Conservation (phyloP, 2,329 filamentous ascomycete species). For the Aspergillus latus region DNA sequence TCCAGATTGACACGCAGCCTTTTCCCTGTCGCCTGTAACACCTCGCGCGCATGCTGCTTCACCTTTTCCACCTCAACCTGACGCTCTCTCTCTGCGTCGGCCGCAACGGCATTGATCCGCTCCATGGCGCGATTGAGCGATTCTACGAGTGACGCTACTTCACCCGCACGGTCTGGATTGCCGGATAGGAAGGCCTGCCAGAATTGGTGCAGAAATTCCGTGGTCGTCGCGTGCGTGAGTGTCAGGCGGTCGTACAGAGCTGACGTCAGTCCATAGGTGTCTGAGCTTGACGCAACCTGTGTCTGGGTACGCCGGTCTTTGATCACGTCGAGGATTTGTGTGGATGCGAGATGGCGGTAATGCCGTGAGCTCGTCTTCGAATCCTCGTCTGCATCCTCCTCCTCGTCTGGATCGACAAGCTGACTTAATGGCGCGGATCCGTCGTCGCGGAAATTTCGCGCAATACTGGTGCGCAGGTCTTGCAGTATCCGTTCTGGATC, state of each 20-base stretch:
- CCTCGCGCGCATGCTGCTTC: slow-evolving; percentile 68
- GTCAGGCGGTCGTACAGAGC: slow-evolving; percentile 62
- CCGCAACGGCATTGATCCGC: slow-evolving; percentile 76
- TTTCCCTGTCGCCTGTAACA: slow-evolving; percentile 71
- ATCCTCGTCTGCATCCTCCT: slow-evolving; percentile 59
- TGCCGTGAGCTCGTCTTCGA: slow-evolving; percentile 63
- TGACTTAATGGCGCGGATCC: slow-evolving; percentile 69
- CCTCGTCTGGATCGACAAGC: slow-evolving; percentile 53
- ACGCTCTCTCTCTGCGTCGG: slow-evolving; percentile 74
- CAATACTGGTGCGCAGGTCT: slow-evolving; percentile 63
- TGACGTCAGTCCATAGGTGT: slow-evolving; percentile 49
- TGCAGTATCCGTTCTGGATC: slow-evolving; percentile 67
- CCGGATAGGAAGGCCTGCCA: slow-evolving; percentile 91
- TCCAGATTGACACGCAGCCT: slow-evolving; percentile 67
- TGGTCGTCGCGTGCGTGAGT: slow-evolving; percentile 85
- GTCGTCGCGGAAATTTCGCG: slow-evolving; percentile 47
- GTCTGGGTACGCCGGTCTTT: slow-evolving; percentile 56
- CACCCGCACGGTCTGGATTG: slow-evolving; percentile 73
- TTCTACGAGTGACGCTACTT: slow-evolving; percentile 78
- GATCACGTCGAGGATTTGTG: slow-evolving; percentile 60
- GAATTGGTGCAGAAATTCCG: slow-evolving; percentile 96
- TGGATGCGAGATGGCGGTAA: slow-evolving; percentile 56
- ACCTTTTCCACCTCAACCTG: slow-evolving; percentile 64
- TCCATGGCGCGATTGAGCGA: slow-evolving; percentile 74
- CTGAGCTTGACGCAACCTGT: slow-evolving; percentile 36